Evolutionary conservation across 306 rosid species (phyloP), one percentile per base, ranked within the genome.

Genomic region (Acacia acuminata): DNA sequence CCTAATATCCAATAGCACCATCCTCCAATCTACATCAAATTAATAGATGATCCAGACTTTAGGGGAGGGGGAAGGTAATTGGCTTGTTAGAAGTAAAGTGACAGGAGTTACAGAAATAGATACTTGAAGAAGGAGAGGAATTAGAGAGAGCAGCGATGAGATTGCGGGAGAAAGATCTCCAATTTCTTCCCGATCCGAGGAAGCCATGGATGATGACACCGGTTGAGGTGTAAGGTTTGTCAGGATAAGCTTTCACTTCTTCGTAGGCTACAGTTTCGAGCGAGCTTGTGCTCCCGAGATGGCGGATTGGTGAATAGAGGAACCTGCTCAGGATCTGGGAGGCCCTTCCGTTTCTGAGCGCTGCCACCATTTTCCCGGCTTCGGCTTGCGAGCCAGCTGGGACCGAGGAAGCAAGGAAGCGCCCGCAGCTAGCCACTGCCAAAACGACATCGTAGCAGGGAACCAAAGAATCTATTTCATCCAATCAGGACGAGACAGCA

Each of bases 171-270:
- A 93, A 93, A 34, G 98, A 90, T 86, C 88, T 76, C 99, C 99
- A 96, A 50, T 93, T 96, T 88, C 96, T 83, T 24, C 81, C 81
- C 20, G 97, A 93, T 85, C 99, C 99, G 50, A 93, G 75, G 24
- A 96, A 94, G 80, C 98, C 96, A 63, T 95, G 99, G 84, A 95
- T 89, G 74, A 95, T 58, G 53, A 95, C 87, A 58, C 96, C 97
- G 1, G 98, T 95, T 19, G 86, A 91, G 65, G 90, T 83, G 92
- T 88, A 83, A 10, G 93, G 96, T 30, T 84, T 77, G 42, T 88
- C 84, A 1, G 90, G 73, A 9, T 91, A 82, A 14, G 85, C 65
- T 65, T 84, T 91, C 44, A 92, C 11, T 85, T 96, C 98, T 77
- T 96, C 97, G 88, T 88, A 93, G 8, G 99, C 97, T 20, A 93